These are phyloP conservation scores for Aspergillus tubingensis DNA, from an alignment of 2,329 filamentous ascomycete species.

Conservation along the genomic window DNA sequence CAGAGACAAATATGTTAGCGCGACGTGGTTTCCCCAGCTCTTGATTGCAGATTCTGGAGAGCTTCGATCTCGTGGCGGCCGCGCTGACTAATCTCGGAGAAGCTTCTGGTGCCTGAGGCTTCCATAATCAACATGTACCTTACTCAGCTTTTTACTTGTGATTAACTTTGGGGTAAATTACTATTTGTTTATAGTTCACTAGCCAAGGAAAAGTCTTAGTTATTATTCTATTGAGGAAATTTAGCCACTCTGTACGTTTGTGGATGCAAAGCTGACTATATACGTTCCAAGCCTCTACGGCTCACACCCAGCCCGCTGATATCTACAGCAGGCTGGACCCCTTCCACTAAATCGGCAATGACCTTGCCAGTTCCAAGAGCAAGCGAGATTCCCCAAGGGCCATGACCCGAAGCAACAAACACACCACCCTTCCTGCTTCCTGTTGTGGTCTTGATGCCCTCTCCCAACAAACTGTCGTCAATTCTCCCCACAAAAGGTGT, in stretches of 20 bases:
- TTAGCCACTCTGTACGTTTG: no score
- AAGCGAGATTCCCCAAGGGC: conserved; percentile 71
- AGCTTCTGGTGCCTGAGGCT: conserved; percentile 23
- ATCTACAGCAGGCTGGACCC: conserved; percentile 60
- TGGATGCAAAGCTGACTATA: no score
- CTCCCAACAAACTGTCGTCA: conserved; percentile 58
- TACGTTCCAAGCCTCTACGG: not conserved
- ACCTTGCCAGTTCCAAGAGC: conserved; percentile 70
- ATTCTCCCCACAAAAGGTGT: conserved; percentile 64
- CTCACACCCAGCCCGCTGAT: conserved; percentile 53
- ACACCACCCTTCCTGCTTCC: conserved; percentile 55
- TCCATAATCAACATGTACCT: not conserved
- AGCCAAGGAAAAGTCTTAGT: no score
- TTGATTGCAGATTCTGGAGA: conserved; percentile 40
- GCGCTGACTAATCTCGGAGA: conserved; percentile 29
- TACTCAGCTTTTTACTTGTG: conserved; percentile 35
- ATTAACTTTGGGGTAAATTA: no score
- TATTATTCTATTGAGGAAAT: no score
- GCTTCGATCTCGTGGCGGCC: conserved; percentile 26
- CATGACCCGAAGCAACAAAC: conserved; percentile 71
- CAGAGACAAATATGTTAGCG: conserved; percentile 3
- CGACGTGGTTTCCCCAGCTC: conserved; percentile 19
- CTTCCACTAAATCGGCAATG: conserved; percentile 69
- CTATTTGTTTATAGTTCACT: no score
- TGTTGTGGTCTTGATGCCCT: conserved; percentile 44